Percentiles rank a stretch among this genome's conserved stretches.
These are phyloP conservation scores for Neopestalotiopsis clavispora DNA, from an alignment of 2,329 filamentous ascomycete species.

Conservation along the genomic window DNA sequence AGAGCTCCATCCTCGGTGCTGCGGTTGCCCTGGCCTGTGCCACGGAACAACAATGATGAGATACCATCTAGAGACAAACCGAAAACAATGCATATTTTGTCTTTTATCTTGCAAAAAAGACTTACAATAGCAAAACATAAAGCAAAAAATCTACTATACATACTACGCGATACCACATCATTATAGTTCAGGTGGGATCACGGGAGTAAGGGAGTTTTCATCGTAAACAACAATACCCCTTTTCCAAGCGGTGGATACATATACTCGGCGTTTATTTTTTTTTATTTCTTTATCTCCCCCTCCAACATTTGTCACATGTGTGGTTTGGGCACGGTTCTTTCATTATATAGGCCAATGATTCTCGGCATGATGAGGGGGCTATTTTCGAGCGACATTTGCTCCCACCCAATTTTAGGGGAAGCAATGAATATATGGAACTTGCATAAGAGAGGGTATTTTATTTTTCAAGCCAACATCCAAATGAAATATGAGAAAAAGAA, in stretches of 20 bases:
- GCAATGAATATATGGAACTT: too few species aligned
- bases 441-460: background rate
- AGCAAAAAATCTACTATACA: background rate
- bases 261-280: background rate
- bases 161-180: too few species aligned
- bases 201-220: background rate
- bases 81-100: background rate
- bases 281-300: too few species aligned
- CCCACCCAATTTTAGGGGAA: too few species aligned
- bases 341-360: background rate
- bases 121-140: too few species aligned
- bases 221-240: background rate
- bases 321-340: background rate
- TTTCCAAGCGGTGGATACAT: background rate
- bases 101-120: background rate
- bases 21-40: slow-evolving; percentile 69
- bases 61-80: too few species aligned
- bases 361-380: background rate
- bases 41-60: slow-evolving; percentile 16
- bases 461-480: background rate
- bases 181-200: background rate
- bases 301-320: background rate
- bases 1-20: slow-evolving; percentile 77
- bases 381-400: background rate
- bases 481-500: background rate